Evolutionary conservation across 1,139 yeast genomes (phyloP), one percentile per base, ranked within the genome.

Genomic region (Hemisphaericaspora subhashii): DNA sequence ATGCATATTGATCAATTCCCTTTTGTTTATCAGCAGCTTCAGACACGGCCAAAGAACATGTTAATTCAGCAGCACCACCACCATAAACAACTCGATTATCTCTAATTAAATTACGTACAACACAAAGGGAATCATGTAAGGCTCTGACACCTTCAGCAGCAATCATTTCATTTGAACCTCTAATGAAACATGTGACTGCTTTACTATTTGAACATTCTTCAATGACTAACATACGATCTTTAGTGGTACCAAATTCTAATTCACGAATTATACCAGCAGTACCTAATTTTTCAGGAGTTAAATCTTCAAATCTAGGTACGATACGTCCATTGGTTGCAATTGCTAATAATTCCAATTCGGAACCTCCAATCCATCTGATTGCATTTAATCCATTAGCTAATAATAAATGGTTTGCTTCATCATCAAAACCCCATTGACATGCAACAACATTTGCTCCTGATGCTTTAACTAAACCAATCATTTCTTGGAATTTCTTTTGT

Each of bases 381-480:
- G 98, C 98, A 38, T 96, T 95, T 48, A 92, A 76, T 31, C 86
- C 79, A 63, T 90, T 88, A 53, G 94, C 87, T 53, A 90, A 72
- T 47, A 92, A 74, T 58, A 92, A 70, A 64, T 94, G 97, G 66
- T 92, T 94, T 32, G 98, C 98, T 69, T 94, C 98, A 63, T 94
- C 99, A 61, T 94, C 98, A 58, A 94, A 94, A 11, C 99, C 99
- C 98, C 98, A 92, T 70, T 92, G 99, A 68, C 98, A 92, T 29
- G 95, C 94, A 42, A 92, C 98, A 38, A 90, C 80, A 60, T 90
- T 92, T 25, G 99, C 98, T 25, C 98, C 98, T 0, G 96, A 76
- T 16, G 76, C 79, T 66, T 94, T 90, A 40, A 92, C 95, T 46
- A 75, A 70, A 46, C 83, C 77, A 46, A 92, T 89, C 98, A 94